phyloP scores from a whole-genome alignment of 257 asterid genomes.

The Coffea canephora region DNA sequence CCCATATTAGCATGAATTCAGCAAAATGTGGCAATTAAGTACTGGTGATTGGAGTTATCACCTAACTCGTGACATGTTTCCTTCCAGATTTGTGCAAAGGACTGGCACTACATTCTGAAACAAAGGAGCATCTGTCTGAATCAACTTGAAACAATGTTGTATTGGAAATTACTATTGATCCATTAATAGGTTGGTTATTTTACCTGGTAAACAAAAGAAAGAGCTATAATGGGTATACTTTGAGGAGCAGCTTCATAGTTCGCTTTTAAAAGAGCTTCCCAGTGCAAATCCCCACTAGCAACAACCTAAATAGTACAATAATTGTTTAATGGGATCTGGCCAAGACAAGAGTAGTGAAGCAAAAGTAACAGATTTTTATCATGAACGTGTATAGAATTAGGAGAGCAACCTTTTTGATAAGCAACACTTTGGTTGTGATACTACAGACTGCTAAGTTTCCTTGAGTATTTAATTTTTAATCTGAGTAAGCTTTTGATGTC shows the following conservation, averaged over 20 bases:
- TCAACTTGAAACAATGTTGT: background rate
- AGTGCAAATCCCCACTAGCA: constrained; percentile 81
- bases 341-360: background rate
- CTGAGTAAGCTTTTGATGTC: background rate
- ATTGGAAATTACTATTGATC: background rate
- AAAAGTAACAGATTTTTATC: background rate
- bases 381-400: background rate
- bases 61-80: constrained; percentile 86
- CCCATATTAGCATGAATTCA: background rate
- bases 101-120: constrained; percentile 95
- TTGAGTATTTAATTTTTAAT: background rate
- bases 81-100: constrained; percentile 92
- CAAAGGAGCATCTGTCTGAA: background rate
- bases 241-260: constrained; percentile 84
- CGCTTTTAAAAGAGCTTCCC: constrained; percentile 79
- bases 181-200: background rate
- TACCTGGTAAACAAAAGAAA: constrained; percentile 97
- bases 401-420: background rate
- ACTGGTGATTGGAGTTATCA: constrained; percentile 34
- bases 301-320: constrained; percentile 45
- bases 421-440: background rate
- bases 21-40: background rate
- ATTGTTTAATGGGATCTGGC: constrained; percentile 5
- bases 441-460: background rate
- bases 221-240: constrained; percentile 90